A percentile compares a stretch with the other conserved stretches of the same genome.
Conservation (phyloP, 2,329 filamentous ascomycete genomes). For the Penicillium verrucosum region DNA sequence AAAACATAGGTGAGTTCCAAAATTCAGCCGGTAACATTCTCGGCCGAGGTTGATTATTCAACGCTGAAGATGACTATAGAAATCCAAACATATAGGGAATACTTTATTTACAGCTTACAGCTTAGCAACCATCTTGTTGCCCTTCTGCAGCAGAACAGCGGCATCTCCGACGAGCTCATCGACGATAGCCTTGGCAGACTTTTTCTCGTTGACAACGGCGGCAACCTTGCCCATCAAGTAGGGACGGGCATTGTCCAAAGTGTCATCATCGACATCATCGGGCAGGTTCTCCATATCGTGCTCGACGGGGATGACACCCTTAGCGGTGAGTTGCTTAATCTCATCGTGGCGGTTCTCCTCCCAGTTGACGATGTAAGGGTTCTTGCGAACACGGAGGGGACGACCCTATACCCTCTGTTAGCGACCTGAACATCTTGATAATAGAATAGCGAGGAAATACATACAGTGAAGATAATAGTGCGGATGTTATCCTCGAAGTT, state of each 20-base stretch:
- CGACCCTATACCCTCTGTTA: conserved; percentile 56
- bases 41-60: conserved; percentile 1
- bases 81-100: neutral
- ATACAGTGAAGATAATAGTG: conserved; percentile 91
- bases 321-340: conserved; percentile 85
- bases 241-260: conserved; percentile 85
- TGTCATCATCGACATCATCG: conserved; percentile 72
- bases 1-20: neutral
- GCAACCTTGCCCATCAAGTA: conserved; percentile 97
- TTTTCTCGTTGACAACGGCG: conserved; percentile 88
- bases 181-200: conserved; percentile 84
- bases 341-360: conserved; percentile 85
- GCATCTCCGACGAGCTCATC: conserved; percentile 91
- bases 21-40: neutral
- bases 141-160: conserved; percentile 64
- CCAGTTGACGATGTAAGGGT: conserved; percentile 94
- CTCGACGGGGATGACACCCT: conserved; percentile 92
- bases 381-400: conserved; percentile 87
- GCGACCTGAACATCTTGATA: neutral
- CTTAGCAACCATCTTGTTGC: conserved; percentile 66
- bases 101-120: conserved; percentile 62
- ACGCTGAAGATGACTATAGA: conserved; percentile 10
- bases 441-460: conserved; percentile 3
- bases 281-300: conserved; percentile 83
- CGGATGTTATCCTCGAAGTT: conserved; percentile 94